Base-by-base conservation (phyloP, 495 filamentous ascomycete species). In the Lentithecium fluviatile region DNA sequence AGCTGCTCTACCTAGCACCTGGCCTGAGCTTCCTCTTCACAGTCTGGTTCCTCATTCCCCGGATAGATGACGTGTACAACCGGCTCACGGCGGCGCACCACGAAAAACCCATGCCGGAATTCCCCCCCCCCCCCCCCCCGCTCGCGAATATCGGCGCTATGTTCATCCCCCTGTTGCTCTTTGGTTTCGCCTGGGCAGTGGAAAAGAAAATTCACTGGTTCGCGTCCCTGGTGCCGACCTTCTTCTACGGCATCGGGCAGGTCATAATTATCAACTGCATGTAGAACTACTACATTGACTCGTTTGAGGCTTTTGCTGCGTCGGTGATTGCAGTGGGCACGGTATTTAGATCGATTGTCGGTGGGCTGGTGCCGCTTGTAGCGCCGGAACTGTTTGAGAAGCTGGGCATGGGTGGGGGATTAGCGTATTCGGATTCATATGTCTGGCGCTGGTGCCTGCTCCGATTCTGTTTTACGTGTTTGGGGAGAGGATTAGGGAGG, bases 141-240 rank as follows among this genome's bases (percentile, higher is more conserved):
- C 57, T 71, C 6, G 71, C 71, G 61, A 70, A 73, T 13, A 71
- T 54, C 29, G 57, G 52, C 21, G 68, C 67, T 64, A 55, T 55
- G 40, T 48, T 50, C 65, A 67, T 74, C 10, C 68, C 68, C 8
- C 17, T 70, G 24, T 74, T 70, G 17, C 56, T 76, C 25, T 73
- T 77, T 48, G 60, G 71, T 23, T 77, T 73, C 59, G 75, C 74
- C 24, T 77, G 75, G 74, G 68, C 65, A 0, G 70, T 74, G 10
- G 64, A 75, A 26, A 66, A 65, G 34, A 32, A 69, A 12, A 56
- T 63, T 0, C 73, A 76, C 58, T 77, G 73, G 74, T 68, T 75
- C 48, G 67, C 72, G 2, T 68, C 75, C 5, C 74, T 76, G 34
- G 42, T 72, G 17, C 65, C 69, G 23, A 73, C 72, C 5, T 49